A percentile compares a stretch with the other conserved stretches of the same genome.
Evolutionary conservation across 331 rosid species (phyloP).

Genomic region (Cydonia oblonga): DNA sequence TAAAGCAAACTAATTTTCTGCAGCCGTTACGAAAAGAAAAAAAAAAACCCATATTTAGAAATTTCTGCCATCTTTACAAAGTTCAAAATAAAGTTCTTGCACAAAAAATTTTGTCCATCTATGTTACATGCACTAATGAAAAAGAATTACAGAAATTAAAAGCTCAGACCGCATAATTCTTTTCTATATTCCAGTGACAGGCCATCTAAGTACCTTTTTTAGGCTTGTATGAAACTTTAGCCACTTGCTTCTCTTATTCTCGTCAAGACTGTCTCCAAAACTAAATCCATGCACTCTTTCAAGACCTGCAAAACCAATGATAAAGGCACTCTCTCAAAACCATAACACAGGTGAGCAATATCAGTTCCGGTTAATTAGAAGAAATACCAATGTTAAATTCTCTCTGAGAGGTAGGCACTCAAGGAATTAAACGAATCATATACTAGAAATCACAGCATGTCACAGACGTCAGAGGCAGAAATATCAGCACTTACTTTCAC

Average conservation of each 20-base stretch:
- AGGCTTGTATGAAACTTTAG: conserved; percentile 47
- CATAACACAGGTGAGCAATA: not conserved
- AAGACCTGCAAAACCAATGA: conserved; percentile 44
- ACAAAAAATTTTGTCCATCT: not conserved
- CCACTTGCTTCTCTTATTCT: conserved; percentile 63
- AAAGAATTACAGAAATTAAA: not conserved
- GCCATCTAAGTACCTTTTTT: conserved; percentile 45
- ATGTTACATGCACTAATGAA: not conserved
- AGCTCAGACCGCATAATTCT: not conserved
- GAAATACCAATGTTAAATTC: not conserved
- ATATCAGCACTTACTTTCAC: conserved; percentile 35
- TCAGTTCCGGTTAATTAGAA: not conserved
- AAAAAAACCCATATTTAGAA: not conserved
- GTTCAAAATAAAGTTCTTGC: not conserved
- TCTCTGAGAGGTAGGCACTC: not conserved
- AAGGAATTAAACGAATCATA: not conserved
- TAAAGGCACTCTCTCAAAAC: not conserved
- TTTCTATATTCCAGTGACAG: not conserved
- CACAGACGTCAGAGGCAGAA: not conserved
- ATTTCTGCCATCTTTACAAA: not conserved
- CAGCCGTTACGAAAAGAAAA: not conserved
- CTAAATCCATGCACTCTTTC: conserved; percentile 86
- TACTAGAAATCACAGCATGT: not conserved
- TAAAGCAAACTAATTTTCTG: not conserved
- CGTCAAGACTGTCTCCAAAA: conserved; percentile 85